Conservation (phyloP, 2,329 filamentous ascomycete species). For the Fusarium mexicanum region DNA sequence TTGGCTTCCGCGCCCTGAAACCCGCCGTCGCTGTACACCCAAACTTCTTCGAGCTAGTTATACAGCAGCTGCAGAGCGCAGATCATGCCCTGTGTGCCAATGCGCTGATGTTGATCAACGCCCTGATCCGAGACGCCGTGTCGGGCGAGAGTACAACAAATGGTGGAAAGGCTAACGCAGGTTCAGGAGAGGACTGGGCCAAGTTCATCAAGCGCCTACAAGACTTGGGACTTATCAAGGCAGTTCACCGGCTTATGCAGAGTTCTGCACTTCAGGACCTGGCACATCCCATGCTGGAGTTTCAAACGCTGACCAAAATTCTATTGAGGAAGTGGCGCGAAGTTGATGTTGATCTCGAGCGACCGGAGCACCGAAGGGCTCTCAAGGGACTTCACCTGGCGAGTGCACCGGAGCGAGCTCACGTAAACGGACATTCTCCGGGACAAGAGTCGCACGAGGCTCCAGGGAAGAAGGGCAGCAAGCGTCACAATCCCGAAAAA, state of each 20-base stretch:
- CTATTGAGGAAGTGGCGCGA: conserved; percentile 89
- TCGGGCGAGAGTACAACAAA: conserved; percentile 71
- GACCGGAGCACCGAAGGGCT: conserved; percentile 86
- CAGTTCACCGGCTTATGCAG: conserved; percentile 93
- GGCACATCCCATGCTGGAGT: conserved; percentile 89
- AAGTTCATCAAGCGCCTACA: conserved; percentile 94
- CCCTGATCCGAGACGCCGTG: conserved; percentile 90
- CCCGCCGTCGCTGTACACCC: conserved; percentile 91
- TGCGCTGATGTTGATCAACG: conserved; percentile 93
- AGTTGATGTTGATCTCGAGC: conserved; percentile 83
- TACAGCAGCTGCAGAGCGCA: conserved; percentile 89
- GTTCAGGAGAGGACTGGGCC: conserved; percentile 79
- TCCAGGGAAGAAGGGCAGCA: conserved; percentile 66
- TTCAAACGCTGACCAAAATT: conserved; percentile 90
- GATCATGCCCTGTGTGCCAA: conserved; percentile 97
- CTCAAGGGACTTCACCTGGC: conserved; percentile 87
- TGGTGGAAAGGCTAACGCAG: conserved; percentile 42
- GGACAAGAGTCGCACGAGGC: conserved; percentile 51
- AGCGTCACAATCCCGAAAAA: conserved; percentile 85
- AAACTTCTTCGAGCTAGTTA: conserved; percentile 93
- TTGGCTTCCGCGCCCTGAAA: conserved; percentile 91
- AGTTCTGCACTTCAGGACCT: conserved; percentile 91
- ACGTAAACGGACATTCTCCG: conserved; percentile 51
- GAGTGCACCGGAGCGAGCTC: conserved; percentile 72
- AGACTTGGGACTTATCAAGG: conserved; percentile 90